These are phyloP conservation scores for Mycena vitilis DNA, from an alignment of 768 basidiomycete species.

Conservation along the genomic window DNA sequence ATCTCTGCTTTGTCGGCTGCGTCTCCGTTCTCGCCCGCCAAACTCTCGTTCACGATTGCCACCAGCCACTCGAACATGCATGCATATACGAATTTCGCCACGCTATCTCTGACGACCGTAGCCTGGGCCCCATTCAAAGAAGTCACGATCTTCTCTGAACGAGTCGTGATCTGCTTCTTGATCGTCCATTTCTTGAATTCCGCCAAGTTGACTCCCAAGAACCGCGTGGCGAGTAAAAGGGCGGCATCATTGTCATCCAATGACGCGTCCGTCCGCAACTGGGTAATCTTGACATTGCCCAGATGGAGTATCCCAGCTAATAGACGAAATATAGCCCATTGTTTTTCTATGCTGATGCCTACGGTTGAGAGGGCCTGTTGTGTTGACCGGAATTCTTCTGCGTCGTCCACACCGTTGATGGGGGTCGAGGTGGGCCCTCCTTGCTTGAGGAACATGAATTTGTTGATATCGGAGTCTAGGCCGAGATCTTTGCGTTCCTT, in stretches of 20 bases:
- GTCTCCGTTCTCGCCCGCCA: conserved; percentile 95
- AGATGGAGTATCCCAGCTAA: conserved; percentile 94
- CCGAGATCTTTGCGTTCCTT: conserved; percentile 97
- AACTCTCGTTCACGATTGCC: conserved; percentile 95
- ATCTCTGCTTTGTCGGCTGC: conserved; percentile 92
- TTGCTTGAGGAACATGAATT: conserved; percentile 94
- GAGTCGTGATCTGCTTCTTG: conserved; percentile 96
- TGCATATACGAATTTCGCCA: conserved; percentile 98
- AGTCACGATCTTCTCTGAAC: conserved; percentile 95
- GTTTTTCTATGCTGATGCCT: conserved; percentile 96
- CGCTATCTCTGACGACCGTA: conserved; percentile 93
- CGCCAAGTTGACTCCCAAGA: conserved; percentile 87
- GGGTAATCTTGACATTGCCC: conserved; percentile 95
- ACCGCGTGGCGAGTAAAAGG: conserved; percentile 83
- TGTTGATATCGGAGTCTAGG: conserved; percentile 83
- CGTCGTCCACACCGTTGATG: conserved; percentile 94
- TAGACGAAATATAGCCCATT: conserved; percentile 97
- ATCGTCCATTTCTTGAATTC: conserved; percentile 99
- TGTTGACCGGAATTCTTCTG: conserved; percentile 92
- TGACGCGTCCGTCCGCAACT: conserved; percentile 82
- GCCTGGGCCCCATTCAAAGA: conserved; percentile 89
- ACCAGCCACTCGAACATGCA: conserved; percentile 99
- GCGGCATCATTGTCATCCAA: conserved; percentile 88
- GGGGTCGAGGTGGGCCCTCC: conserved; percentile 90
- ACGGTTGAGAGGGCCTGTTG: conserved; percentile 97